phyloP scores from a whole-genome alignment of 176 grass and related monocot genomes.

The Echinochloa phyllopogon region DNA sequence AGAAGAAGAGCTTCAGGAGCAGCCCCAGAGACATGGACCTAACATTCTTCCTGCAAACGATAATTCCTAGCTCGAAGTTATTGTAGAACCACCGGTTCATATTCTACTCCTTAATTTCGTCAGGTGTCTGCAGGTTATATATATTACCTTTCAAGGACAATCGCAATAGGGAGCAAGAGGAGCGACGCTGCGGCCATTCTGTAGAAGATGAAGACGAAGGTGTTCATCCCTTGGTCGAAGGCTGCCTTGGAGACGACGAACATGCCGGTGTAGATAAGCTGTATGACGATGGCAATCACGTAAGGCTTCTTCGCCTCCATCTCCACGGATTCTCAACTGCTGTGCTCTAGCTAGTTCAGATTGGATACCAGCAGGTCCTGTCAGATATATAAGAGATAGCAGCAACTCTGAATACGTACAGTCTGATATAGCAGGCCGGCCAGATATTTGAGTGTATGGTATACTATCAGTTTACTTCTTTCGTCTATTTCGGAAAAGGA shows the following conservation, averaged over 20 bases:
- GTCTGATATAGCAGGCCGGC: not conserved
- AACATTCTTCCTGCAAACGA: slow-evolving; percentile 42
- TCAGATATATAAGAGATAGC: not conserved
- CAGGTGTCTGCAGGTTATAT: not conserved
- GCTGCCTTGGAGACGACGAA: slow-evolving; percentile 66
- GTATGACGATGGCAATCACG: slow-evolving; percentile 53
- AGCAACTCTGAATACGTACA: not conserved
- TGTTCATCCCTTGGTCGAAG: slow-evolving; percentile 61
- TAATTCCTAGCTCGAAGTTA: not conserved
- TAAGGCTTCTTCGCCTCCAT: slow-evolving; percentile 3
- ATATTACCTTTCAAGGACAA: slow-evolving; percentile 31
- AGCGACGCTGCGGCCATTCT: slow-evolving; percentile 51
- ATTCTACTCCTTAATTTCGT: not conserved
- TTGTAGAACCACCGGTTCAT: not conserved
- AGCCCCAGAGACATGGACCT: slow-evolving; percentile 40
- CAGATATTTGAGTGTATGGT: not conserved
- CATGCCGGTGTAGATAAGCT: slow-evolving; percentile 62
- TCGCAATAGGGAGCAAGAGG: slow-evolving; percentile 49
- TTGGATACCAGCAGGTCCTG: not conserved
- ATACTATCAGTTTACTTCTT: not conserved
- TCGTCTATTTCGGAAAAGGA: not conserved
- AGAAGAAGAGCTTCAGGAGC: slow-evolving; percentile 70
- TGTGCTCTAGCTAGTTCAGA: not conserved
- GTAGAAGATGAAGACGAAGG: slow-evolving; percentile 82
- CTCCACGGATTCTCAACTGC: not conserved